Base-by-base conservation (phyloP, 2,329 filamentous ascomycete genomes). In the Diaporthe amygdali region DNA sequence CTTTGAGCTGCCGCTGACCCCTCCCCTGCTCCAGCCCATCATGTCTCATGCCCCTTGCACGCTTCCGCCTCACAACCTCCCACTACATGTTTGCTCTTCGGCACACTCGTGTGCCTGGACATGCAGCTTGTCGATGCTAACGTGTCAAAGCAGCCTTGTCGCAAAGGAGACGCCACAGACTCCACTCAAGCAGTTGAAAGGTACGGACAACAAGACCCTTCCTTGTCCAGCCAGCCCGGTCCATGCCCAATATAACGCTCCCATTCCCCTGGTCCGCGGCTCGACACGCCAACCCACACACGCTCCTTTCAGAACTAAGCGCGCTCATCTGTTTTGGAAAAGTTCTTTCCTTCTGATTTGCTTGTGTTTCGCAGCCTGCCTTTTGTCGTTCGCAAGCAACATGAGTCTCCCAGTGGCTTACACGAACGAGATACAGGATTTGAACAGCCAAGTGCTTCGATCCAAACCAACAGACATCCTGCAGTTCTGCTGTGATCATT, bases 401-500 rank as follows among this genome's bases (percentile, higher is more conserved):
- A 85, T 85, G 83, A 83, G 84, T 78, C 82, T 88, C 71, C 85
- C 87, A 77, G 77, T 83, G 79, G 82, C 87, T 84, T 89, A 91
- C 82, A 84, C 86, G 80, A 84, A 88, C 82, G 88, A 91, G 81
- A 89, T 91, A 82, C 85, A 90, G 81, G 85, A 86, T 78, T 88
- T 92, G 80, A 89, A 89, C 79, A 85, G 86, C 82, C 86, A 92
- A 81, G 82, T 92, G 76, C 83, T 86, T 75, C 86, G 87, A 78
- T 81, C 86, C 76, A 84, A 89, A 74, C 90, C 91, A 66, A 77
- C 84, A 80, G 91, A 94, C 84, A 86, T 91, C 79, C 85, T 92
- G 76, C 91, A 93, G 81, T 92, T 91, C 85, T 92, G 90, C 83
- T 88, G 89, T 81, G 90, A 92, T 82, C 90, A 89, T 84, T 93